Percentiles rank a stretch among this genome's conserved stretches.
Evolutionary conservation across 495 filamentous ascomycete genomes (phyloP).

Genomic region (Haplographium delicatum): DNA sequence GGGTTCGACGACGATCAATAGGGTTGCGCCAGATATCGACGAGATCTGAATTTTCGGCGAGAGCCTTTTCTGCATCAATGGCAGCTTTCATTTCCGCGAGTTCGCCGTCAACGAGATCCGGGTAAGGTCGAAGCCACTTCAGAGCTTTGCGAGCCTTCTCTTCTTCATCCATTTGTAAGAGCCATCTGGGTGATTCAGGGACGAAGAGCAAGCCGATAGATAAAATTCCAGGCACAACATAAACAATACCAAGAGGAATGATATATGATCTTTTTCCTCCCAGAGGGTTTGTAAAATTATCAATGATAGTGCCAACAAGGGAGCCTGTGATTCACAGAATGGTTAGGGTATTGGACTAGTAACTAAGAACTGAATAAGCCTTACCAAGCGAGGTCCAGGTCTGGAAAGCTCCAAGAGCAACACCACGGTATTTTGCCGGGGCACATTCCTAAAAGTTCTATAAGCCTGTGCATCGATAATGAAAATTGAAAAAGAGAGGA

Average conservation of each 20-base stretch:
- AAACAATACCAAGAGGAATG: slow-evolving; percentile 55
- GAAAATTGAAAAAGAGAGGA: too few relatives aligned
- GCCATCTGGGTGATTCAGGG: slow-evolving; percentile 59
- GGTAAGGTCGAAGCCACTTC: slow-evolving; percentile 38
- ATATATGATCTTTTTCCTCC: slow-evolving; percentile 44
- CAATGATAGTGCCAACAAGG: slow-evolving; percentile 57
- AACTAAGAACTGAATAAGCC: slow-evolving; percentile 31
- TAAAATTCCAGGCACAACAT: slow-evolving; percentile 49
- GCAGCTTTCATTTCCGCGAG: slow-evolving; percentile 48
- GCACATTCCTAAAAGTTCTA: slow-evolving; percentile 33
- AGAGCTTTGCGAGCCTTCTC: slow-evolving; percentile 44
- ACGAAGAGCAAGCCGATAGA: slow-evolving; percentile 51
- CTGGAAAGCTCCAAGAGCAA: slow-evolving; percentile 26
- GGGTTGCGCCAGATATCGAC: slow-evolving; percentile 50
- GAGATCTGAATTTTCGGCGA: slow-evolving; percentile 37
- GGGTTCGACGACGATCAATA: slow-evolving; percentile 37
- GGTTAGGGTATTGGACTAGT: slow-evolving; percentile 23
- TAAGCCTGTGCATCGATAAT: too few relatives aligned
- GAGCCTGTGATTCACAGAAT: slow-evolving; percentile 39
- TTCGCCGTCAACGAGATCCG: slow-evolving; percentile 39
- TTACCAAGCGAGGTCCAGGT: slow-evolving; percentile 17
- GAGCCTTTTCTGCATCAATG: slow-evolving; percentile 42
- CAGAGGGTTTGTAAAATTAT: slow-evolving; percentile 50
- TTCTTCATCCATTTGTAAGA: slow-evolving; percentile 41
- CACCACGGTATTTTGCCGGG: slow-evolving; percentile 22